These are phyloP conservation scores for Gnaphalium uliginosum DNA, from an alignment of 129 eudicot genomes.

Conservation along the genomic window DNA sequence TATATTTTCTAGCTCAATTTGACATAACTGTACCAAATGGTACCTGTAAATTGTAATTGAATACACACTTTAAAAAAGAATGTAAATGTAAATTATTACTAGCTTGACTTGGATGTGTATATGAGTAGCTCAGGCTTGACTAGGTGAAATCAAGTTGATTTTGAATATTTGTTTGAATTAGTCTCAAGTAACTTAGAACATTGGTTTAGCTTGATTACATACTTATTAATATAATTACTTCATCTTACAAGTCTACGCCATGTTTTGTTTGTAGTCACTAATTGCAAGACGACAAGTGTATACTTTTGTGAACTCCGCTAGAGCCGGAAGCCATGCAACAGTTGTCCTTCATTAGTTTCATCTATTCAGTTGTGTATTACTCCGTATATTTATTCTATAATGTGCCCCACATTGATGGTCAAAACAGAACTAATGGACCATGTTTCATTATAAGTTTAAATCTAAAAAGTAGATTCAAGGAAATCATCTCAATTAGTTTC, in stretches of 20 bases:
- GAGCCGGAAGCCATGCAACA: not conserved
- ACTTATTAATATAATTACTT: not conserved
- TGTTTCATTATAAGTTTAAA: not conserved
- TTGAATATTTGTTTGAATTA: conserved; percentile 24
- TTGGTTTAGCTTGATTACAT: not conserved
- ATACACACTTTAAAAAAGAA: too few species aligned
- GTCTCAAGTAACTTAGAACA: not conserved
- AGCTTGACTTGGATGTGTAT: too few species aligned
- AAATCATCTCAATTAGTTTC: not conserved
- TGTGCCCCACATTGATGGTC: too few species aligned
- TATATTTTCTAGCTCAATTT: too few species aligned
- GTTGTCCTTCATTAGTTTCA: not conserved
- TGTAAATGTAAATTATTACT: too few species aligned
- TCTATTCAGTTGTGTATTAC: too few species aligned
- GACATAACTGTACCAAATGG: too few species aligned
- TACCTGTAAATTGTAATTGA: too few species aligned
- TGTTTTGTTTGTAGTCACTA: not conserved
- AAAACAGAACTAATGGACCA: too few species aligned
- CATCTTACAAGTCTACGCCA: not conserved
- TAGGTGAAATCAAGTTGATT: too few species aligned
- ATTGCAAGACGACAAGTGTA: not conserved
- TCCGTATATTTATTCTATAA: too few species aligned
- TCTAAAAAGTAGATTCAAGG: not conserved
- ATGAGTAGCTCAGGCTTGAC: too few species aligned
- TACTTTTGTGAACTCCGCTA: not conserved